Evolutionary conservation across 768 basidiomycete species (phyloP).

Genomic region (Mycena rosella): DNA sequence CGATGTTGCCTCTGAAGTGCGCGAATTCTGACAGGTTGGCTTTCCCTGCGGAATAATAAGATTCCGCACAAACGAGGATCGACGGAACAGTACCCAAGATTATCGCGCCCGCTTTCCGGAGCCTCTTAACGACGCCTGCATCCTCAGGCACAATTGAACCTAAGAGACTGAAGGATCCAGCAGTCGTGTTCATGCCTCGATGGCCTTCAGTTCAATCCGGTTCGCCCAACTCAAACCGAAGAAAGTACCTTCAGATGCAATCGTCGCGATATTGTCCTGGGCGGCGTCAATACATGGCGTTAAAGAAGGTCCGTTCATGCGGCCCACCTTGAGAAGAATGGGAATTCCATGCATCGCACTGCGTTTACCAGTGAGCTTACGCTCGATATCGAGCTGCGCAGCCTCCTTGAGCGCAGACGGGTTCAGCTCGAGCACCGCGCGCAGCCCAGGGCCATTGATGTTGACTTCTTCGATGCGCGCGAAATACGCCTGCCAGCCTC

Average conservation of each 20-base stretch:
- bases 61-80: slow-evolving; percentile 4
- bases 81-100: slow-evolving; percentile 53
- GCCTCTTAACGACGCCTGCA: slow-evolving; percentile 58
- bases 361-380: slow-evolving; percentile 43
- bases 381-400: slow-evolving; percentile 48
- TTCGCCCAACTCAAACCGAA: background rate
- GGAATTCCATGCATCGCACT: slow-evolving; percentile 55
- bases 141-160: slow-evolving; percentile 59
- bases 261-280: slow-evolving; percentile 62
- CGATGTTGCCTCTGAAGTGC: slow-evolving; percentile 60
- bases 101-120: slow-evolving; percentile 59
- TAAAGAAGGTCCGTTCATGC: slow-evolving; percentile 27
- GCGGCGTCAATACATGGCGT: slow-evolving; percentile 36
- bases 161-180: slow-evolving; percentile 58
- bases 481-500: slow-evolving; percentile 59
- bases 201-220: background rate
- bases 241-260: slow-evolving; percentile 40
- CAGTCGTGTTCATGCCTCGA: slow-evolving; percentile 59
- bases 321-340: slow-evolving; percentile 58
- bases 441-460: slow-evolving; percentile 49
- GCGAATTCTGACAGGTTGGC: slow-evolving; percentile 69
- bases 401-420: slow-evolving; percentile 53
- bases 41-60: slow-evolving; percentile 53
- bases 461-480: slow-evolving; percentile 60
- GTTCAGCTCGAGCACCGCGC: slow-evolving; percentile 57